These are phyloP conservation scores for Penicillium subrubescens DNA, from an alignment of 495 filamentous ascomycete species.

Conservation along the genomic window DNA sequence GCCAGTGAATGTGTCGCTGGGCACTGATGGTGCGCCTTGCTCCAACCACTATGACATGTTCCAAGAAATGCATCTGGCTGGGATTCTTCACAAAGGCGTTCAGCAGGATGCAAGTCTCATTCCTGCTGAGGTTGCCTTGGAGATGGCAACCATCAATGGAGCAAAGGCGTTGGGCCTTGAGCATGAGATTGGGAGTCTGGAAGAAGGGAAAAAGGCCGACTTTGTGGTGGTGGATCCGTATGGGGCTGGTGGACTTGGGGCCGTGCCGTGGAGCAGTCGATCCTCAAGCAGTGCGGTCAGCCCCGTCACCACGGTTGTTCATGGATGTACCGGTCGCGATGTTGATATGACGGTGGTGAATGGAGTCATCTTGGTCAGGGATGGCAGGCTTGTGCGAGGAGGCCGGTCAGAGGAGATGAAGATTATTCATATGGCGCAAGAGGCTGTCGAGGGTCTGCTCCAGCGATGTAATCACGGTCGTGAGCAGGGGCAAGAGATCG, in stretches of 20 bases:
- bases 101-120: slow-evolving; percentile 37
- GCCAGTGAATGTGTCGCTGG: slow-evolving; percentile 36
- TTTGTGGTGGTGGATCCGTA: slow-evolving; percentile 40
- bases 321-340: slow-evolving; percentile 41
- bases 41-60: slow-evolving; percentile 44
- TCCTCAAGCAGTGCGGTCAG: slow-evolving; percentile 15
- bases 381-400: slow-evolving; percentile 26
- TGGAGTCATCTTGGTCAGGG: slow-evolving; percentile 34
- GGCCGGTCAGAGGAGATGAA: slow-evolving; percentile 19
- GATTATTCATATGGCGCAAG: slow-evolving; percentile 18
- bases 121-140: slow-evolving; percentile 38
- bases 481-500: slow-evolving; percentile 4
- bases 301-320: slow-evolving; percentile 41
- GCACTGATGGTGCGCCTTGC: slow-evolving; percentile 46
- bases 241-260: slow-evolving; percentile 21
- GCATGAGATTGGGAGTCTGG: slow-evolving; percentile 43
- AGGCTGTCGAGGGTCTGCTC: slow-evolving; percentile 15
- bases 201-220: slow-evolving; percentile 45
- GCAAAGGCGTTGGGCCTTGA: slow-evolving; percentile 42
- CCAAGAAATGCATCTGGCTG: slow-evolving; percentile 44
- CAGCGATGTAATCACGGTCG: slow-evolving; percentile 18
- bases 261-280: slow-evolving; percentile 19
- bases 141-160: slow-evolving; percentile 45
- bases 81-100: slow-evolving; percentile 43
- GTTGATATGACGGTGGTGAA: slow-evolving; percentile 43